Evolutionary conservation across 192 early-diverging fungal species (phyloP), one percentile per base, ranked within the genome.

Genomic region (Umbelopsis sp.): DNA sequence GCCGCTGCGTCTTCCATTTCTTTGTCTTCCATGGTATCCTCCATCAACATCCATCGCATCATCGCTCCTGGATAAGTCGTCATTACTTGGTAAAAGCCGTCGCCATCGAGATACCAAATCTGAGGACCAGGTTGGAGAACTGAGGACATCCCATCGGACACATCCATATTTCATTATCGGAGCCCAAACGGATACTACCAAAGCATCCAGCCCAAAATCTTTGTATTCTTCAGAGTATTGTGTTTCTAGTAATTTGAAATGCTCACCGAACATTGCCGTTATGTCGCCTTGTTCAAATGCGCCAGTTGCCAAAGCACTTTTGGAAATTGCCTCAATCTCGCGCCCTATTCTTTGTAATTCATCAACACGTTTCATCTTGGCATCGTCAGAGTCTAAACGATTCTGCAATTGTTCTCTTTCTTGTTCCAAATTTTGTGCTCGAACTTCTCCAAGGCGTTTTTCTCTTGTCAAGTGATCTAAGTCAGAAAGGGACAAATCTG

Each of bases 401-500:
- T 49, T 5, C 53, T 78, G 49, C 6, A 74, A 50, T 2, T 52
- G 22, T 10, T 67, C 66, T 5, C 82, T 41, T 29, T 90, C 84
- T 32, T 76, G 73, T 31, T 83, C 69, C 22, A 88, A 43, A 0
- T 78, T 71, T 21, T 80, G 65, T 45, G 70, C 78, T 20, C 77
- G 78, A 17, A 82, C 73, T 32, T 75, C 71, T 36, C 88, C 87
- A 0, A 86, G 77, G 50, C 83, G 81, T 52, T 85, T 80, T 59
- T 89, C 86, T 31, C 86, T 71, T 2, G 84, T 76, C 17, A 91
- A 47, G 44, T 91, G 85, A 59, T 92, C 81, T 29, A 96, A 69
- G 77, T 95, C 91, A 14, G 83, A 72, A 47, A 86, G 82, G 1
- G 92, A 82, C 44, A 94, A 83, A 47, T 93, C 93, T 4, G 89